Conservation (phyloP, 2,329 filamentous ascomycete species). For the Hymenotorrendiella dingleyae region DNA sequence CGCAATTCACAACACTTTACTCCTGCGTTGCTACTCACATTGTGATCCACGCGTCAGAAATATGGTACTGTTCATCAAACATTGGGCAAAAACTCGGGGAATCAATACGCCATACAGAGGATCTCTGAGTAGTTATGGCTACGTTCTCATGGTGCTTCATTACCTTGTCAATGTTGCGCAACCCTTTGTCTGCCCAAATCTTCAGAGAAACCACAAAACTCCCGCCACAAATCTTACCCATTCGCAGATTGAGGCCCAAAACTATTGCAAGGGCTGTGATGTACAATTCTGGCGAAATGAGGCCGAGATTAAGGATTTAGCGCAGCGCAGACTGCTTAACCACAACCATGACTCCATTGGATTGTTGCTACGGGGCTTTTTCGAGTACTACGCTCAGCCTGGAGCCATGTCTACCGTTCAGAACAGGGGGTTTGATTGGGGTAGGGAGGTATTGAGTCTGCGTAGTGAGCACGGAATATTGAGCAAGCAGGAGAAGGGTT, state of each 20-base stretch:
- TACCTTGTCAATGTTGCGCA: conserved; percentile 77
- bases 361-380: conserved; percentile 72
- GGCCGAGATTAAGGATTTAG: conserved; percentile 57
- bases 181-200: conserved; percentile 79
- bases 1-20: conserved; percentile 74
- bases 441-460: conserved; percentile 70
- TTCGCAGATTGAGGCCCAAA: conserved; percentile 34
- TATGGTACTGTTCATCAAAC: conserved; percentile 80
- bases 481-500: conserved; percentile 72
- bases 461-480: conserved; percentile 65
- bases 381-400: conserved; percentile 73
- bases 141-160: conserved; percentile 86
- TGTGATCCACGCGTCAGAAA: conserved; percentile 72
- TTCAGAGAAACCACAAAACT: conserved; percentile 55
- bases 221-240: conserved; percentile 37
- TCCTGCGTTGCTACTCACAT: conserved; percentile 77
- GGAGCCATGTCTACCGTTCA: conserved; percentile 45
- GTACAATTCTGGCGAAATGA: conserved; percentile 77
- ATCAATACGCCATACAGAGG: conserved; percentile 86
- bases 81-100: conserved; percentile 79
- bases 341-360: conserved; percentile 66
- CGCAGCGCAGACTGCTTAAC: conserved; percentile 53
- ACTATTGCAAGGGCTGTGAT: conserved; percentile 56
- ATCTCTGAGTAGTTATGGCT: conserved; percentile 84
- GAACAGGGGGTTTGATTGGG: conserved; percentile 69